Conservation (phyloP, 2,329 filamentous ascomycete genomes). For the Botryotinia narcissicola region DNA sequence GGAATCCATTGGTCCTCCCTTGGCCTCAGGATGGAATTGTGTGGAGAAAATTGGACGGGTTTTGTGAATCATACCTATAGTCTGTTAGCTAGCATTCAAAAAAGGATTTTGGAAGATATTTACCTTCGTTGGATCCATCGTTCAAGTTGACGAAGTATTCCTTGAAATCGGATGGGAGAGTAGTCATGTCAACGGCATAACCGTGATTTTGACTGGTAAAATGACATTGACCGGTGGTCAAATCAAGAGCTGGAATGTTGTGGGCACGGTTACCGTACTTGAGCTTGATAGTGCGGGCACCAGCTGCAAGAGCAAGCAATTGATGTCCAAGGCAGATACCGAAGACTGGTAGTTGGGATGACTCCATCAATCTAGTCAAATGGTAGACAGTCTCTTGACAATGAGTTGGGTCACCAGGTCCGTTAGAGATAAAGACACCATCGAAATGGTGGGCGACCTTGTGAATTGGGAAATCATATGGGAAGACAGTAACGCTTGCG, state of each 20-base stretch:
- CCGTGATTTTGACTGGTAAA: constrained; percentile 99
- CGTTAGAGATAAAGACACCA: constrained; percentile 98
- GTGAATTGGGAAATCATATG: constrained; percentile 96
- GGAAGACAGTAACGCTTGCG: constrained; percentile 89
- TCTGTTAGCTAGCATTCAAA: constrained; percentile 25
- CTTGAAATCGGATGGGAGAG: constrained; percentile 83
- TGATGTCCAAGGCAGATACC: constrained; percentile 98
- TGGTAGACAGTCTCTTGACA: constrained; percentile 94
- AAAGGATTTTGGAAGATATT: constrained; percentile 24
- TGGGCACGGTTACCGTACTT: constrained; percentile 99
- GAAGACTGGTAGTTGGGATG: constrained; percentile 88
- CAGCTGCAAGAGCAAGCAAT: constrained; percentile 84
- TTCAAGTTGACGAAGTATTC: constrained; percentile 99
- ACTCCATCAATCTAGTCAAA: constrained; percentile 85
- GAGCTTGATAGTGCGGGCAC: constrained; percentile 90
- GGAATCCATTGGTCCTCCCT: constrained; percentile 94
- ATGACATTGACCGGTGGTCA: constrained; percentile 95
- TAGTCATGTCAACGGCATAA: constrained; percentile 86
- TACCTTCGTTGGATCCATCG: constrained; percentile 91
- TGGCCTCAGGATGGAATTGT: constrained; percentile 98
- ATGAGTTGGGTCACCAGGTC: constrained; percentile 95
- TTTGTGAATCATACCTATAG: constrained; percentile 80
- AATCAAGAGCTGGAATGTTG: constrained; percentile 93
- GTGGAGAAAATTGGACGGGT: constrained; percentile 96
- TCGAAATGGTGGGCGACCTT: constrained; percentile 98